A percentile compares a stretch with the other conserved stretches of the same genome.
Conservation (phyloP, 768 basidiomycete genomes). For the Paxillus rubicundulus region DNA sequence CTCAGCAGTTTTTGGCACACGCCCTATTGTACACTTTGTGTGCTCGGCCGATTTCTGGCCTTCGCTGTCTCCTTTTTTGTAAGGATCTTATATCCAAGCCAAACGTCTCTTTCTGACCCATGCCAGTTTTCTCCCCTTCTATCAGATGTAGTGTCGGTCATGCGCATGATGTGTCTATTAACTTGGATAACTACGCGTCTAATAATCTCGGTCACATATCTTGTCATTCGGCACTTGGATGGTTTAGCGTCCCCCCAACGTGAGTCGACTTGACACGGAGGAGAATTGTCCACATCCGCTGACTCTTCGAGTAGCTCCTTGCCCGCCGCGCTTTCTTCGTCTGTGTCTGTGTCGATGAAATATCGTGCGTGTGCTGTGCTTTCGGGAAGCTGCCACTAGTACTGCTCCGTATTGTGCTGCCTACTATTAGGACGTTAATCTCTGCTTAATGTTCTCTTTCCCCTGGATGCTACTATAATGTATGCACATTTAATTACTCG, state of each 20-base stretch:
- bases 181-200: constrained; percentile 14
- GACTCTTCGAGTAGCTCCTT: constrained; percentile 5
- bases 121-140: constrained; percentile 21
- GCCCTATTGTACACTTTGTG: neutral
- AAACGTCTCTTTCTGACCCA: neutral
- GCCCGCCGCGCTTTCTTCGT: neutral
- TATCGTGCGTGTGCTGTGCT: neutral
- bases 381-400: no score
- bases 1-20: constrained; percentile 4
- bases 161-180: constrained; percentile 10
- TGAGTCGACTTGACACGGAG: neutral
- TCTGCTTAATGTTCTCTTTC: no score
- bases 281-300: neutral
- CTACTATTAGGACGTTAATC: no score
- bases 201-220: constrained; percentile 5
- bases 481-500: no score
- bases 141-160: constrained; percentile 21
- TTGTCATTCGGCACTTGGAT: constrained; percentile 2
- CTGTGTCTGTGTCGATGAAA: constrained; percentile 6
- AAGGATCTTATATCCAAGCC: neutral
- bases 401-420: no score
- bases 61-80: constrained; percentile 25
- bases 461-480: no score
- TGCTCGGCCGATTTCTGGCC: constrained; percentile 4
- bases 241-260: constrained; percentile 3